Evolutionary conservation across 768 basidiomycete species (phyloP).

Genomic region (Cyathus striatus): DNA sequence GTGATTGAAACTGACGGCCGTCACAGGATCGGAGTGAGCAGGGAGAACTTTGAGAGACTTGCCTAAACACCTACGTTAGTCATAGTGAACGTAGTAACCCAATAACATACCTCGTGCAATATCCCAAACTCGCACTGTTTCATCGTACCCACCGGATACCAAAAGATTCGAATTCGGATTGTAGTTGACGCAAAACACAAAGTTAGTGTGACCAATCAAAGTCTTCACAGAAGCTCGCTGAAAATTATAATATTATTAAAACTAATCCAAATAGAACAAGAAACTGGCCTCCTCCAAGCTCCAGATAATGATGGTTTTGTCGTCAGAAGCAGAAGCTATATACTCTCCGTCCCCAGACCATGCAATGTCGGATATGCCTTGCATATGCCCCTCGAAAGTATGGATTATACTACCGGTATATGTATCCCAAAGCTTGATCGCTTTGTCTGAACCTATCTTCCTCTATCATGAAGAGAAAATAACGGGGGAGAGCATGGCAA

Average conservation of each 20-base stretch:
- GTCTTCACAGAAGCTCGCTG: conserved; percentile 60
- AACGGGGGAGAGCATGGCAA: conserved; percentile 3
- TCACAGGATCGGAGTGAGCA: conserved; percentile 97
- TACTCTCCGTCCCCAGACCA: conserved; percentile 83
- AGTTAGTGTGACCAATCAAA: conserved; percentile 85
- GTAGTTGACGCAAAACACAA: conserved; percentile 91
- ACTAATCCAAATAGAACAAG: conserved; percentile 1
- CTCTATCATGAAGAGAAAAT: conserved; percentile 16
- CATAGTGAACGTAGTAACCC: too few relatives aligned
- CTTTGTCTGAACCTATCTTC: conserved; percentile 77
- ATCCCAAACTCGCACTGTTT: conserved; percentile 97
- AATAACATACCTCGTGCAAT: conserved; percentile 70
- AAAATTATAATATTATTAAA: conserved; percentile 7
- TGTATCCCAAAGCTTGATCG: conserved; percentile 77
- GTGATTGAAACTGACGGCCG: conserved; percentile 88
- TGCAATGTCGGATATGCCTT: conserved; percentile 87
- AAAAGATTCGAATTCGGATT: conserved; percentile 87
- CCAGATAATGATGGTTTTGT: conserved; percentile 87
- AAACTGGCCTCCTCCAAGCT: conserved; percentile 55
- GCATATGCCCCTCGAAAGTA: conserved; percentile 68
- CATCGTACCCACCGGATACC: conserved; percentile 93
- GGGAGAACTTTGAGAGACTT: conserved; percentile 83
- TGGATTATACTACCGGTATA: conserved; percentile 67
- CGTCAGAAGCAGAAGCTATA: conserved; percentile 91
- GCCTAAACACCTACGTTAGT: too few relatives aligned